A percentile compares a stretch with the other conserved stretches of the same genome.
These are phyloP conservation scores for Eutrema heterophyllum DNA, from an alignment of 345 rosid species.

Conservation along the genomic window DNA sequence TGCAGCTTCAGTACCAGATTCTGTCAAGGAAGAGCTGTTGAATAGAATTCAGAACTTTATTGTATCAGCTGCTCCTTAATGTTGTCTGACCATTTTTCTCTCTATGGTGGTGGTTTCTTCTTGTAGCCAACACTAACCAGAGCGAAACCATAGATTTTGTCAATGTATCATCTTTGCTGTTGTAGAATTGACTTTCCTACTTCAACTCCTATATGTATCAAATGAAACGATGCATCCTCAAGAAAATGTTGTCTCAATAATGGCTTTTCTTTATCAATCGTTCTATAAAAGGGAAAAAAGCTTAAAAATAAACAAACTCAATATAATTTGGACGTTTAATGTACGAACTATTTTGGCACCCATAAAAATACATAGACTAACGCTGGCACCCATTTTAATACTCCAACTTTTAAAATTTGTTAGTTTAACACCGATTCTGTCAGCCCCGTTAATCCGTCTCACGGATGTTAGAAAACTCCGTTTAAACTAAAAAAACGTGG, in stretches of 20 bases:
- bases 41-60: constrained; percentile 56
- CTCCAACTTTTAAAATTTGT: too few relatives aligned
- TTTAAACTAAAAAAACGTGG: too few relatives aligned
- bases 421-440: too few relatives aligned
- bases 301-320: too few relatives aligned
- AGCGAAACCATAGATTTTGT: not conserved
- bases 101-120: not conserved
- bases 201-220: constrained; percentile 1
- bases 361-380: too few relatives aligned
- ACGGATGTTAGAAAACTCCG: too few relatives aligned
- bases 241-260: not conserved
- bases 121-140: not conserved
- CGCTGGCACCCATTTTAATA: too few relatives aligned
- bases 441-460: too few relatives aligned
- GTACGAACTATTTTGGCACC: too few relatives aligned
- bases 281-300: too few relatives aligned
- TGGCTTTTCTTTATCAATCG: not conserved
- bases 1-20: constrained; percentile 70
- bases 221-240: not conserved
- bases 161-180: constrained; percentile 12
- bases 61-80: constrained; percentile 37
- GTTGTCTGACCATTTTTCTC: not conserved
- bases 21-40: constrained; percentile 66
- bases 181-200: not conserved
- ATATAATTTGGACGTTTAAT: too few relatives aligned